Evolutionary conservation across 306 rosid genomes (phyloP).

Genomic region (Cucurbita pepo): DNA sequence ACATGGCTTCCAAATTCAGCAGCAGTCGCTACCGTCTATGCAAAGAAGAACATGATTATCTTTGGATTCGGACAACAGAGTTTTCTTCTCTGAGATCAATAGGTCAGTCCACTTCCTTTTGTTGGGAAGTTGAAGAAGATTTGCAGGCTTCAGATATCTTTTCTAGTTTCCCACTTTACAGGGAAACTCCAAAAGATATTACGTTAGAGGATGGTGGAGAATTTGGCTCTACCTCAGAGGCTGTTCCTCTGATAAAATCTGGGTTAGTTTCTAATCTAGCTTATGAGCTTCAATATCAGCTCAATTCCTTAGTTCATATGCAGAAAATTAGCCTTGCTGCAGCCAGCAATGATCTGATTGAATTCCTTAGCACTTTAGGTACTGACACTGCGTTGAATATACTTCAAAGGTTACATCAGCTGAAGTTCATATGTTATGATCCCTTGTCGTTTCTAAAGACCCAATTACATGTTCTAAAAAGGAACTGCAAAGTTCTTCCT

Average conservation of each 20-base stretch:
- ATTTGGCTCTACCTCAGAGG: conserved; percentile 26
- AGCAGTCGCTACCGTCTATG: conserved; percentile 50
- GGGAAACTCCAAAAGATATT: conserved; percentile 29
- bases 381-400: conserved; percentile 32
- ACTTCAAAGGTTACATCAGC: conserved; percentile 63
- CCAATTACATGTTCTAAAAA: conserved; percentile 28
- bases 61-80: conserved; percentile 76
- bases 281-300: conserved; percentile 62
- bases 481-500: conserved; percentile 13
- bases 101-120: conserved; percentile 58
- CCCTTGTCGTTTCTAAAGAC: conserved; percentile 40
- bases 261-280: conserved; percentile 20
- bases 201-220: conserved; percentile 36
- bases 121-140: conserved; percentile 56
- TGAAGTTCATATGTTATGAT: conserved; percentile 47
- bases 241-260: conserved; percentile 56
- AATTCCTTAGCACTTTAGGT: conserved; percentile 33
- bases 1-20: conserved; percentile 30
- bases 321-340: conserved; percentile 65
- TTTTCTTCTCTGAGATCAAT: conserved; percentile 44
- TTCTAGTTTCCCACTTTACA: conserved; percentile 39
- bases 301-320: conserved; percentile 74
- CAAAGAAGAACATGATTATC: conserved; percentile 59
- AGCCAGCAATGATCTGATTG: conserved; percentile 36
- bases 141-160: conserved; percentile 29